Evolutionary conservation across 1,139 yeast genomes (phyloP).

Genomic region (Zygosaccharomyces pseudobailii): DNA sequence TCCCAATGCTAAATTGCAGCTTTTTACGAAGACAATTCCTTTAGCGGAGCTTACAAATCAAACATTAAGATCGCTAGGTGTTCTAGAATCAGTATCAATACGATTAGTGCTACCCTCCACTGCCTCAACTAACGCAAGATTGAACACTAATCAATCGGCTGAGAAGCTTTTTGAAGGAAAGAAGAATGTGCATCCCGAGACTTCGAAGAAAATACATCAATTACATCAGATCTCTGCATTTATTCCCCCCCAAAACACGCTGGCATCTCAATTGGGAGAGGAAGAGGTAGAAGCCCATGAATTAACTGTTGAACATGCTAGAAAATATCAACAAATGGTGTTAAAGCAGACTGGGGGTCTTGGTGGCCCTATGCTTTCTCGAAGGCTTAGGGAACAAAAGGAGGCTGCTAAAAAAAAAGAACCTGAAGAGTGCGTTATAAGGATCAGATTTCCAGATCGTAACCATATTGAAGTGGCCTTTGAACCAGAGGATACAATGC

Average conservation of each 20-base stretch:
- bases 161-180: conserved; percentile 1
- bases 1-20: conserved; percentile 16
- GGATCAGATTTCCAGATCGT: conserved; percentile 53
- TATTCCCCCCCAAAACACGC: conserved; percentile 15
- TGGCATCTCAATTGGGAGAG: conserved; percentile 5
- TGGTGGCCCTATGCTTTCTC: conserved; percentile 30
- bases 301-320: conserved; percentile 50
- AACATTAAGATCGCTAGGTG: conserved; percentile 24
- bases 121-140: not conserved
- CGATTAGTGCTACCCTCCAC: conserved; percentile 10
- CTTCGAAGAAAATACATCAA: conserved; percentile 3
- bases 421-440: conserved; percentile 35
- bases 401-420: conserved; percentile 15
- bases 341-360: conserved; percentile 37
- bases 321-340: conserved; percentile 46
- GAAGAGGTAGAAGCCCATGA: conserved; percentile 37
- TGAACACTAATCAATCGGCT: not conserved
- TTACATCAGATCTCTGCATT: conserved; percentile 14
- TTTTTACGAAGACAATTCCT: conserved; percentile 18
- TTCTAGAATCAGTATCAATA: conserved; percentile 17
- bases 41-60: conserved; percentile 13
- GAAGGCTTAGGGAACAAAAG: conserved; percentile 33
- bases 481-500: conserved; percentile 36
- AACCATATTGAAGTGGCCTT: conserved; percentile 47
- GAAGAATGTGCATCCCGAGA: not conserved